A percentile compares a stretch with the other conserved stretches of the same genome.
These are phyloP conservation scores for Exidia glandulosa DNA, from an alignment of 768 basidiomycete species.

Conservation along the genomic window DNA sequence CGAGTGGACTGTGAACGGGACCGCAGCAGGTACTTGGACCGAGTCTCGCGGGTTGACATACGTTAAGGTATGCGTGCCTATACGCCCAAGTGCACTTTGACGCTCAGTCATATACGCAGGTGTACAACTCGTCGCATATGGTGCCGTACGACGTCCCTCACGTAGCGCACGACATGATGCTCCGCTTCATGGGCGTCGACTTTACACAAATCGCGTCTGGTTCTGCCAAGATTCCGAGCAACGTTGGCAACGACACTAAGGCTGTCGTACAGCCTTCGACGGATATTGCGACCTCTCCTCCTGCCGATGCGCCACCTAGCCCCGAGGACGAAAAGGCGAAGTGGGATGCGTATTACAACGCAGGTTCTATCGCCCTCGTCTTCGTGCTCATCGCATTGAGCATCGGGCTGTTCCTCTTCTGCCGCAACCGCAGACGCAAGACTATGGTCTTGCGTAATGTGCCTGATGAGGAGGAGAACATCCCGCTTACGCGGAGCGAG, in stretches of 20 bases:
- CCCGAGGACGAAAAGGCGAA: slow-evolving; percentile 73
- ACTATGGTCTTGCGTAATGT: slow-evolving; percentile 25
- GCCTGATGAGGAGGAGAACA: slow-evolving; percentile 50
- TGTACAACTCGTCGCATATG: slow-evolving; percentile 95
- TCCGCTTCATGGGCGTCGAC: slow-evolving; percentile 92
- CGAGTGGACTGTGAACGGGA: slow-evolving; percentile 64
- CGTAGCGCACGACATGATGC: slow-evolving; percentile 93
- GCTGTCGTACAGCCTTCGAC: slow-evolving; percentile 45
- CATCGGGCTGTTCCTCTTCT: slow-evolving; percentile 73
- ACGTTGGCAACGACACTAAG: slow-evolving; percentile 63
- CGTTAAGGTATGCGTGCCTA: slow-evolving; percentile 50
- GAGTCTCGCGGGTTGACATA: slow-evolving; percentile 84
- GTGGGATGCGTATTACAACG: slow-evolving; percentile 97
- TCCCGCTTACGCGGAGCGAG: slow-evolving; percentile 42
- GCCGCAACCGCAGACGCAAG: slow-evolving; percentile 41
- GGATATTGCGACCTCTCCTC: no score
- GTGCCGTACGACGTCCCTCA: slow-evolving; percentile 80
- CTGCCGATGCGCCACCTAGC: no score
- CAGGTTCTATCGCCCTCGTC: slow-evolving; percentile 78
- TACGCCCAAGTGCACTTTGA: background rate
- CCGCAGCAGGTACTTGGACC: slow-evolving; percentile 85
- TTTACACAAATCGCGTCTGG: slow-evolving; percentile 71
- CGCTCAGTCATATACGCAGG: slow-evolving; percentile 28
- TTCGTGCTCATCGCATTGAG: slow-evolving; percentile 58
- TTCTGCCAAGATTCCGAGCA: slow-evolving; percentile 70